Evolutionary conservation across 208 protist species (phyloP), one percentile per base, ranked within the genome.

Genomic region (Wallacemonas collosoma): DNA sequence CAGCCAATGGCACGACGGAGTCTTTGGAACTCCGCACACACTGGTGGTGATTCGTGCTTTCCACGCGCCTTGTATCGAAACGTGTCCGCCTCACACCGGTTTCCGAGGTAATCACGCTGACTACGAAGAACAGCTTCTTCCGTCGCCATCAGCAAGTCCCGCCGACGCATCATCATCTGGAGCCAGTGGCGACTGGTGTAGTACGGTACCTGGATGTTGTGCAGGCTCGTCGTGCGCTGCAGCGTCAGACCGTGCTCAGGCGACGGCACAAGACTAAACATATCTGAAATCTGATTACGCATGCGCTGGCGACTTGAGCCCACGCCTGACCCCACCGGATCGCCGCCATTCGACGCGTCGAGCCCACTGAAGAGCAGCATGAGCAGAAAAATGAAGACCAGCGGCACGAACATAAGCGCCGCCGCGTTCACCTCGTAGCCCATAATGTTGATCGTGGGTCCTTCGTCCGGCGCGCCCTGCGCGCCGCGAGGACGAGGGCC

Each of bases 61-160:
- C 86, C 81, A 14, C 82, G 76, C 43, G 89, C 79, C 73, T 89
- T 76, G 55, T 90, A 79, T 35, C 81, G 78, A 45, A 93, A 79
- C 11, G 81, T 87, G 66, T 96, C 91, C 9, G 91, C 89, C 73
- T 96, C 89, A 66, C 91, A 96, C 7, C 87, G 86, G 41, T 83
- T 82, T 1, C 75, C 84, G 63, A 96, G 77, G 64, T 80, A 94
- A 35, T 90, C 79, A 40, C 75, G 79, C 69, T 94, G 86, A n/a
- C 72, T 69, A 62, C 79, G 71, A 61, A 94, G 65, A 26, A 94
- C 91, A 45, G 92, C 87, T 51, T 76, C 65, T 70, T 96, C 89
- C 62, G 79, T 81, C 8, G 68, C 38, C 17, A 74, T 15, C 35
- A 76, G 76, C n/a, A 83, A 35, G 8, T 88, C 87, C 11, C 79